Evolutionary conservation across 495 filamentous ascomycete genomes (phyloP).

Genomic region (Neurospora sp.): DNA sequence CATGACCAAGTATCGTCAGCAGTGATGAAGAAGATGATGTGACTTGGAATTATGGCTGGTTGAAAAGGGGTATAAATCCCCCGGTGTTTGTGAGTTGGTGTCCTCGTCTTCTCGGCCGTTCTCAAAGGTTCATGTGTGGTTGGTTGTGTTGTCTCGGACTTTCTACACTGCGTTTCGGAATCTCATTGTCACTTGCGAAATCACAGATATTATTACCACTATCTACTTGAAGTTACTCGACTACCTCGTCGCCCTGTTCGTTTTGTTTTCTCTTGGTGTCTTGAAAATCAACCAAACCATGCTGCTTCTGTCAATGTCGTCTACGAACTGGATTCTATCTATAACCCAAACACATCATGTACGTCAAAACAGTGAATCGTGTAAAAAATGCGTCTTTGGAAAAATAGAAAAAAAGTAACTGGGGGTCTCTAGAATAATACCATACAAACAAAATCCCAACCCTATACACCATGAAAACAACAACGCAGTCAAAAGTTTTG

Average conservation of each 20-base stretch:
- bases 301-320: not conserved
- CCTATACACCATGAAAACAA: not conserved
- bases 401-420: conserved; percentile 1
- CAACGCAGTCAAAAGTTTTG: not conserved
- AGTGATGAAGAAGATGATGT: too few relatives aligned
- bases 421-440: conserved; percentile 3
- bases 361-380: not conserved
- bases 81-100: not conserved
- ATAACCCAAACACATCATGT: not conserved
- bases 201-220: not conserved
- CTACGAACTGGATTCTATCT: not conserved
- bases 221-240: not conserved
- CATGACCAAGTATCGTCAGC: not conserved
- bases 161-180: too few relatives aligned
- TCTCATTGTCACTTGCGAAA: not conserved
- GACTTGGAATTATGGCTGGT: too few relatives aligned
- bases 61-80: conserved; percentile 8
- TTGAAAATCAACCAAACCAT: not conserved
- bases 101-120: not conserved
- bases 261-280: not conserved
- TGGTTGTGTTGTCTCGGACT: not conserved
- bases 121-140: not conserved
- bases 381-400: conserved; percentile 2
- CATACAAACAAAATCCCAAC: conserved; percentile 7
- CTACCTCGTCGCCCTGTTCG: not conserved